Evolutionary conservation across 202 grass and related monocot species (phyloP), one percentile per base, ranked within the genome.

Genomic region (Eragrostis tef): DNA sequence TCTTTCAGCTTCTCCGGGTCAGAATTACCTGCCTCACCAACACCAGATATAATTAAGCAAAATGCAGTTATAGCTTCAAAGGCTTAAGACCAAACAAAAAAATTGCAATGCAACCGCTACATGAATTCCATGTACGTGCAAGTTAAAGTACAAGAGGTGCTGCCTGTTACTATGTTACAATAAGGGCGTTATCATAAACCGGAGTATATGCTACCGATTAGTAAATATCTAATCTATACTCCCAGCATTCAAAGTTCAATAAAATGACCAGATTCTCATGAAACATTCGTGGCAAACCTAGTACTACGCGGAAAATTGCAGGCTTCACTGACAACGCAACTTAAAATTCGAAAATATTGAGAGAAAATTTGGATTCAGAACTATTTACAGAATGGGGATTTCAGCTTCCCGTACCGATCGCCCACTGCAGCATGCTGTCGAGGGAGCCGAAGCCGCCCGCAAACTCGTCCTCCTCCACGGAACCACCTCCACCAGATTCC

Each of bases 351-450:
- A 14, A 24, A 77, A 22, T 49, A n/a, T 12, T 15, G 12, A 31
- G 7, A 43, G 57, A n/a, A 51, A 72, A 59, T 72, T 2, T 34
- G 11, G 26, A 31, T 29, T 34, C 14, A 39, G 27, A 31, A 19
- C 29, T 34, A 39, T 17, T 34, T 17, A 0, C 2, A 39, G 14
- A 19, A 61, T 14, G 13, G 15, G 41, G 78, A 21, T 71, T 85
- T 47, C 45, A 31, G 25, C 0, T 51, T 53, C 1, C 70, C 71
- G 14, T 89, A 98, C 92, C 92, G 69, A 98, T 95, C 47, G 92
- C 92, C 96, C 96, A 98, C 82, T 95, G 90, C 48, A 98, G 83
- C 90, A 98, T 98, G 84, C 90, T 90, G 66, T 98, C 96, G 60
- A 98, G 81, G 77, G 92, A 93, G 79, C 86, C 89, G 77, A 98